A percentile compares a stretch with the other conserved stretches of the same genome.
phyloP scores from a whole-genome alignment of 257 asterid genomes.

The Penstemon davidsonii region DNA sequence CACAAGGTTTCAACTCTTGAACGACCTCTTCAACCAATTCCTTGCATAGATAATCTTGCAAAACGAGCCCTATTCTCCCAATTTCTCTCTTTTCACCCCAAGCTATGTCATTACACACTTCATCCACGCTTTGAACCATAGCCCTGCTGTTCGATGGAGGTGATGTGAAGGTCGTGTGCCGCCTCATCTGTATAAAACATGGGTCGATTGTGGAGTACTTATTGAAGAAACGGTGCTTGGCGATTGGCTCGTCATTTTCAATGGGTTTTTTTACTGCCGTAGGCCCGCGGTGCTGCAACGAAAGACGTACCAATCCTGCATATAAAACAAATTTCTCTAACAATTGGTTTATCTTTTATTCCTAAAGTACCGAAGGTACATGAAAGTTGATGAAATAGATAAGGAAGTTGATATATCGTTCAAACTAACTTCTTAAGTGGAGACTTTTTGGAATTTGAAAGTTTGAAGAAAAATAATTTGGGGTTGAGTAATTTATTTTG shows the following conservation, averaged over 20 bases:
- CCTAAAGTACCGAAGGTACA: no score
- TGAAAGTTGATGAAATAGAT: no score
- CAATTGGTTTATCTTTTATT: no score
- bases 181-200: conserved; percentile 29
- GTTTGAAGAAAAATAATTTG: no score
- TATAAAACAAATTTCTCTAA: neutral
- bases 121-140: conserved; percentile 61
- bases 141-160: conserved; percentile 52
- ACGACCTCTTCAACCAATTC: conserved; percentile 68
- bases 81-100: conserved; percentile 76
- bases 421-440: no score
- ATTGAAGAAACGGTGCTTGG: conserved; percentile 19
- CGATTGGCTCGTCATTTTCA: conserved; percentile 38
- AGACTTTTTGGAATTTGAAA: no score
- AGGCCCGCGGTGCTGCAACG: conserved; percentile 33
- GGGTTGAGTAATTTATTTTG: no score
- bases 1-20: conserved; percentile 39
- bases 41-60: conserved; percentile 60
- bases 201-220: conserved; percentile 30
- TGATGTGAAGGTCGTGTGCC: conserved; percentile 24
- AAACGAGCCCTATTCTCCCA: conserved; percentile 52
- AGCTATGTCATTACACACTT: conserved; percentile 63
- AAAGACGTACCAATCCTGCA: neutral
- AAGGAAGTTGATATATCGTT: no score
- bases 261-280: conserved; percentile 40